phyloP scores from a whole-genome alignment of 148 eudicot genomes.

The Euryodendron excelsum region DNA sequence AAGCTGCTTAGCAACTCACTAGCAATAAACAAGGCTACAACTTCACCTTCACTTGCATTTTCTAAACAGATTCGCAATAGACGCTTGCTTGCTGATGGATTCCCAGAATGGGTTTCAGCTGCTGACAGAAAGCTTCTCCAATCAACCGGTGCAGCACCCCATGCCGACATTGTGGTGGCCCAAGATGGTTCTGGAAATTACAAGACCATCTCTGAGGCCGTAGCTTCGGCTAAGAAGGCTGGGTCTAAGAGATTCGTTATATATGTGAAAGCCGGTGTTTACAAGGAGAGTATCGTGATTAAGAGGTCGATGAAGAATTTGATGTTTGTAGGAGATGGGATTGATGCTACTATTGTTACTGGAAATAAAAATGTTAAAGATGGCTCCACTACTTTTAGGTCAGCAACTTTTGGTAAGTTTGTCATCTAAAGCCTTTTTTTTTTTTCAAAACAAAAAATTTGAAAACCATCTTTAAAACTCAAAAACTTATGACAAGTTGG shows the following conservation, averaged over 20 bases:
- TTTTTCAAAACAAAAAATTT: not conserved
- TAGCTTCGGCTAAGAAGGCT: conserved; percentile 29
- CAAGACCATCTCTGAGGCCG: conserved; percentile 53
- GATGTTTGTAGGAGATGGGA: conserved; percentile 71
- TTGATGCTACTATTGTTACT: conserved; percentile 51
- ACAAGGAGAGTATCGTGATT: conserved; percentile 50
- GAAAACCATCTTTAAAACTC: too few relatives aligned
- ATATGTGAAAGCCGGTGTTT: conserved; percentile 53
- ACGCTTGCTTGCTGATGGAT: conserved; percentile 26
- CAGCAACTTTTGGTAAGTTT: conserved; percentile 36
- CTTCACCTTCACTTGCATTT: not conserved
- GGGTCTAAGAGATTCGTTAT: conserved; percentile 43
- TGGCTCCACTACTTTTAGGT: conserved; percentile 37
- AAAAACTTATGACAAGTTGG: too few relatives aligned
- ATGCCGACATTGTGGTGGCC: conserved; percentile 57
- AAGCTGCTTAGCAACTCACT: conserved; percentile 46
- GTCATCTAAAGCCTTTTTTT: not conserved
- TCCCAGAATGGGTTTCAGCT: conserved; percentile 48
- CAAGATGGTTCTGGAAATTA: conserved; percentile 53
- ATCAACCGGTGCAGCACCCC: not conserved
- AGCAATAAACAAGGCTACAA: conserved; percentile 41
- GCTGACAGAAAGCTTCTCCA: conserved; percentile 41
- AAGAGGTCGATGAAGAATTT: conserved; percentile 42
- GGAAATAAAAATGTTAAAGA: conserved; percentile 34
- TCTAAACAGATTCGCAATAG: conserved; percentile 17